Percentiles rank a stretch among this genome's conserved stretches.
These are phyloP conservation scores for Torrubiellomyces zombiae DNA, from an alignment of 2,329 filamentous ascomycete genomes.

Conservation along the genomic window DNA sequence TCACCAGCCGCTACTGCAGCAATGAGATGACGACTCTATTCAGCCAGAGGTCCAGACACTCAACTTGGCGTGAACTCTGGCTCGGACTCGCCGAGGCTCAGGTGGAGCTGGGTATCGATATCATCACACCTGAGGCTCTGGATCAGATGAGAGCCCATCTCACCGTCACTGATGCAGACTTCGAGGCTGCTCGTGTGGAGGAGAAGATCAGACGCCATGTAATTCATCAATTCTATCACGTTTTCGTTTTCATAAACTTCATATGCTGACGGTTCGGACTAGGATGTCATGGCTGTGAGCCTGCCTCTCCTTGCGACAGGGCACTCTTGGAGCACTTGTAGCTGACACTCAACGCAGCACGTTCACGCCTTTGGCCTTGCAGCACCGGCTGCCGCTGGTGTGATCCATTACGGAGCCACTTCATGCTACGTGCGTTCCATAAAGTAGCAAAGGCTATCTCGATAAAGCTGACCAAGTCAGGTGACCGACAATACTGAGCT, in stretches of 20 bases:
- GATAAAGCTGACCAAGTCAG: too few relatives aligned
- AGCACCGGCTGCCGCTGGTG: constrained; percentile 62
- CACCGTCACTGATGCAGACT: constrained; percentile 61
- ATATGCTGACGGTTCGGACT: constrained; percentile 5
- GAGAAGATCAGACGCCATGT: constrained; percentile 53
- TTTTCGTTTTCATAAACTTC: neutral
- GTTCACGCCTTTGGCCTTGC: constrained; percentile 59
- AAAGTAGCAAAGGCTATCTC: constrained; percentile 16
- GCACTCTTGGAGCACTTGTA: too few relatives aligned
- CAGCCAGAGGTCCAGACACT: constrained; percentile 55
- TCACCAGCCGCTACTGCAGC: constrained; percentile 58
- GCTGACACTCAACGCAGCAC: constrained; percentile 23
- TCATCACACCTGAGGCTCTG: constrained; percentile 58
- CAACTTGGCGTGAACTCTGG: constrained; percentile 77
- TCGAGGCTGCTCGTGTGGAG: constrained; percentile 57
- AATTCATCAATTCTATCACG: too few relatives aligned
- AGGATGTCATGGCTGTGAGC: constrained; percentile 41
- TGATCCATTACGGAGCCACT: constrained; percentile 53
- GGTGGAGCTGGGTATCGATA: constrained; percentile 58
- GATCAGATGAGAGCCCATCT: constrained; percentile 61
- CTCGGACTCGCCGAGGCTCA: constrained; percentile 68
- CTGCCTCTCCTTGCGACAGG: too few relatives aligned
- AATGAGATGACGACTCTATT: constrained; percentile 67
- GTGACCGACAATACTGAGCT: constrained; percentile 64
- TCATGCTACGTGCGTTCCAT: constrained; percentile 1